Evolutionary conservation across 1,139 yeast species (phyloP).

Genomic region (Sugiyamaella pinicola): DNA sequence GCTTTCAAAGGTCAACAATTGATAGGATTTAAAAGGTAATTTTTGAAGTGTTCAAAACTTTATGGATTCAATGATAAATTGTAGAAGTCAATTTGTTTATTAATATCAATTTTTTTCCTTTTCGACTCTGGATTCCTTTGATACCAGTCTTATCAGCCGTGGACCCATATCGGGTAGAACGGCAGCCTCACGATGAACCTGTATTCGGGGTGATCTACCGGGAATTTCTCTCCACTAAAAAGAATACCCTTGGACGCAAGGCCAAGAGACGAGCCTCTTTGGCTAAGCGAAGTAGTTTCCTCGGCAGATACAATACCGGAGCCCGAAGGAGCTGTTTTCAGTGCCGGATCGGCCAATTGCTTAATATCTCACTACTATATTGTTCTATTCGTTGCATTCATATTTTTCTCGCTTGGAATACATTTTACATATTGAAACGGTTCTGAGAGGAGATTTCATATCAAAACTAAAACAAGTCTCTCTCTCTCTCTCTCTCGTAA

Average conservation of each 20-base stretch:
- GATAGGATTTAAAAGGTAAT: not conserved
- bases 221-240: not conserved
- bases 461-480: too few relatives aligned
- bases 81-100: not conserved
- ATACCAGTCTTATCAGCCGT: too few relatives aligned
- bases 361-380: too few relatives aligned
- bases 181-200: slow-evolving; percentile 11
- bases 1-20: not conserved
- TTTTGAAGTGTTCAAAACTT: not conserved
- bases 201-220: not conserved
- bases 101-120: not conserved
- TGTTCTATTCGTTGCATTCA: too few relatives aligned
- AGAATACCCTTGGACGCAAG: not conserved
- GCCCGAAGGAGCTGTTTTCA: too few relatives aligned
- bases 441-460: too few relatives aligned
- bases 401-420: too few relatives aligned
- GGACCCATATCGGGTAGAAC: slow-evolving; percentile 1
- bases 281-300: not conserved
- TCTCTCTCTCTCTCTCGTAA: too few relatives aligned
- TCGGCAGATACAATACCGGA: too few relatives aligned
- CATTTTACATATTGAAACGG: too few relatives aligned
- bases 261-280: not conserved
- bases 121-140: too few relatives aligned
- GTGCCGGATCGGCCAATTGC: too few relatives aligned
- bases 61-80: not conserved